Evolutionary conservation across 345 rosid genomes (phyloP).

Genomic region (Bruguiera sexangula): DNA sequence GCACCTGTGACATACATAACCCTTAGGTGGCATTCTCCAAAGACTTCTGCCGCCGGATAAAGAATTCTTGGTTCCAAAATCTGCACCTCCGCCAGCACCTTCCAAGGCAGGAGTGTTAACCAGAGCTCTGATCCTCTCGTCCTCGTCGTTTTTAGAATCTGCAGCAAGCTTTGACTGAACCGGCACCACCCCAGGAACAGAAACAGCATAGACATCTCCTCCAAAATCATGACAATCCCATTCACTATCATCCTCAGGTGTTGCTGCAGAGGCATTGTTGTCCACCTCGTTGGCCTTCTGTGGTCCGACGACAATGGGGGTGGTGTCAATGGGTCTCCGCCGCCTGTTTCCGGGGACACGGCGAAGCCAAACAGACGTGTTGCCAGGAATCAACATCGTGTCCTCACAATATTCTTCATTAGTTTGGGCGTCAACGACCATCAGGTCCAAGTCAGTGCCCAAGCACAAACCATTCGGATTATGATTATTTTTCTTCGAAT

Average conservation of each 20-base stretch:
- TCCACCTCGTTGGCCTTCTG: too few relatives aligned
- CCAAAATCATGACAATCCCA: constrained; percentile 85
- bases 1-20: constrained; percentile 94
- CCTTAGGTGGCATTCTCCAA: constrained; percentile 93
- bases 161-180: constrained; percentile 50
- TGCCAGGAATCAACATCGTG: constrained; percentile 89
- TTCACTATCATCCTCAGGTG: constrained; percentile 54
- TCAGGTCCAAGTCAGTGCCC: constrained; percentile 96
- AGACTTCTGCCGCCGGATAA: constrained; percentile 66
- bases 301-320: too few relatives aligned
- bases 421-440: constrained; percentile 96
- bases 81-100: constrained; percentile 66
- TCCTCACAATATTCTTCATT: constrained; percentile 96
- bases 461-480: constrained; percentile 89
- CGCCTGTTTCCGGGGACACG: constrained; percentile 91
- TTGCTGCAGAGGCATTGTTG: too few relatives aligned
- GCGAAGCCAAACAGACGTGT: constrained; percentile 90
- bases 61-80: constrained; percentile 47
- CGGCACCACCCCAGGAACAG: constrained; percentile 64
- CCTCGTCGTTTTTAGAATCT: constrained; percentile 45
- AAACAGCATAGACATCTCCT: constrained; percentile 59
- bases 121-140: constrained; percentile 82
- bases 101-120: constrained; percentile 62
- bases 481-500: too few relatives aligned
- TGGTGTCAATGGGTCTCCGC: constrained; percentile 83